Evolutionary conservation across 2,329 filamentous ascomycete species (phyloP).

Genomic region (Akanthomyces lecanii): DNA sequence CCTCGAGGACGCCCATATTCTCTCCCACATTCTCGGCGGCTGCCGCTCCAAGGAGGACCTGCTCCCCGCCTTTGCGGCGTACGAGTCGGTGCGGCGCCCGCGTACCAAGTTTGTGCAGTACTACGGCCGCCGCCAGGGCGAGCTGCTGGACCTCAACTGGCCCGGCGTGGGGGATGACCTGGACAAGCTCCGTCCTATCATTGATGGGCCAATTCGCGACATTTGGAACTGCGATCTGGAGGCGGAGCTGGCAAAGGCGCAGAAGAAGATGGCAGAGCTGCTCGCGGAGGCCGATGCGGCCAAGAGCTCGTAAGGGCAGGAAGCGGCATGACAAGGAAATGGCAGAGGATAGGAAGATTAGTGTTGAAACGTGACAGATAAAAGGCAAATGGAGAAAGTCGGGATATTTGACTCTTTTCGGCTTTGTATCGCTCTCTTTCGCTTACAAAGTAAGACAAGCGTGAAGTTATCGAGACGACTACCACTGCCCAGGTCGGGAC

Average conservation of each 20-base stretch:
- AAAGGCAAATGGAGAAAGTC: too few species aligned
- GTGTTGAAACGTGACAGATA: too few species aligned
- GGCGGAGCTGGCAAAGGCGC: conserved; percentile 15
- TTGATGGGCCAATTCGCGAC: not conserved
- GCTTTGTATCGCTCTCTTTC: too few species aligned
- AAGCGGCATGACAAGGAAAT: too few species aligned
- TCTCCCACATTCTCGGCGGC: conserved; percentile 12
- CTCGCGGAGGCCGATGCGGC: not conserved
- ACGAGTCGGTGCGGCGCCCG: conserved; percentile 15
- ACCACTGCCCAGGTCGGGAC: too few species aligned
- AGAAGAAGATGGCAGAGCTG: conserved; percentile 1
- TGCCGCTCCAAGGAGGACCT: conserved; percentile 10
- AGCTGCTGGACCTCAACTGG: conserved; percentile 15
- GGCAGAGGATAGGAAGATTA: too few species aligned
- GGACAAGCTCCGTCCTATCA: not conserved
- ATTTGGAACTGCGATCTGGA: conserved; percentile 18
- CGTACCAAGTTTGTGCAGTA: conserved; percentile 14
- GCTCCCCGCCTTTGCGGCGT: conserved; percentile 7
- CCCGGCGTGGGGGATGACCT: conserved; percentile 10
- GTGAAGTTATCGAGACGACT: too few species aligned
- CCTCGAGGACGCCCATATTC: conserved; percentile 18
- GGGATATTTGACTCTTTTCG: too few species aligned
- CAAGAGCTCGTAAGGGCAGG: not conserved
- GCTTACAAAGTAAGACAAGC: too few species aligned
- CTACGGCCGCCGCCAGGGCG: conserved; percentile 15